These are phyloP conservation scores for Dryadomyces quercus-mongolicae DNA, from an alignment of 2,329 filamentous ascomycete genomes.

Conservation along the genomic window DNA sequence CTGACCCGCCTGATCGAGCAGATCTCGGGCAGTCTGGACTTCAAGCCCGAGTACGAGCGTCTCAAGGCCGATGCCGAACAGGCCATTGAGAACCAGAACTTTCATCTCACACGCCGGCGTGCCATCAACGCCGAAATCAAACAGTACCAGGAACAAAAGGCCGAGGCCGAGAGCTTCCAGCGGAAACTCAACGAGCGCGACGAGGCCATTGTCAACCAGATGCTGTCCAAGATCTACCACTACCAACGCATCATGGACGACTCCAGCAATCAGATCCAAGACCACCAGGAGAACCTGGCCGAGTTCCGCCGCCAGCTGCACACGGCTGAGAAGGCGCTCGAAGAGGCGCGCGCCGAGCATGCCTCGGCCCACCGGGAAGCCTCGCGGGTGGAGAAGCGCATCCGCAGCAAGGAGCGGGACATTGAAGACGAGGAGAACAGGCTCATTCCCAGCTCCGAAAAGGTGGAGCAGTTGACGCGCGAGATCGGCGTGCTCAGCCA, in stretches of 20 bases:
- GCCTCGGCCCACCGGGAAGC: constrained; percentile 64
- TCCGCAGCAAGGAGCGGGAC: constrained; percentile 74
- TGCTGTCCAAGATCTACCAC: constrained; percentile 93
- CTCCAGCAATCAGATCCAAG: constrained; percentile 79
- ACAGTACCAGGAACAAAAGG: constrained; percentile 94
- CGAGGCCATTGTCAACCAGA: constrained; percentile 81
- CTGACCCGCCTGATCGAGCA: constrained; percentile 91
- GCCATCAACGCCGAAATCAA: constrained; percentile 97
- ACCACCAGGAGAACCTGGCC: constrained; percentile 88
- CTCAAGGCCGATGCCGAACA: constrained; percentile 80
- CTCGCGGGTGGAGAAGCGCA: constrained; percentile 66
- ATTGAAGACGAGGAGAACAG: constrained; percentile 79
- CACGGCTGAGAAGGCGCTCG: constrained; percentile 67
- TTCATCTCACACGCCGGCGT: constrained; percentile 77
- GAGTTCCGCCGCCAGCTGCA: constrained; percentile 83
- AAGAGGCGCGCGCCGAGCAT: constrained; percentile 75
- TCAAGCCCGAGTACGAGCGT: constrained; percentile 85
- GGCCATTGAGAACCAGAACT: constrained; percentile 76
- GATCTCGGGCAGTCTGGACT: constrained; percentile 90
- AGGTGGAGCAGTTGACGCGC: constrained; percentile 65
- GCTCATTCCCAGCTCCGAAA: constrained; percentile 83
- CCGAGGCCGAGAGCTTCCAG: constrained; percentile 87
- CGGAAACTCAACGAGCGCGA: constrained; percentile 84
- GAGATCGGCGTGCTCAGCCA: constrained; percentile 57
- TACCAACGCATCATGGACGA: constrained; percentile 90